Conservation (phyloP, 108 stramenopile genomes). For the Aurantiochytrium sp. region DNA sequence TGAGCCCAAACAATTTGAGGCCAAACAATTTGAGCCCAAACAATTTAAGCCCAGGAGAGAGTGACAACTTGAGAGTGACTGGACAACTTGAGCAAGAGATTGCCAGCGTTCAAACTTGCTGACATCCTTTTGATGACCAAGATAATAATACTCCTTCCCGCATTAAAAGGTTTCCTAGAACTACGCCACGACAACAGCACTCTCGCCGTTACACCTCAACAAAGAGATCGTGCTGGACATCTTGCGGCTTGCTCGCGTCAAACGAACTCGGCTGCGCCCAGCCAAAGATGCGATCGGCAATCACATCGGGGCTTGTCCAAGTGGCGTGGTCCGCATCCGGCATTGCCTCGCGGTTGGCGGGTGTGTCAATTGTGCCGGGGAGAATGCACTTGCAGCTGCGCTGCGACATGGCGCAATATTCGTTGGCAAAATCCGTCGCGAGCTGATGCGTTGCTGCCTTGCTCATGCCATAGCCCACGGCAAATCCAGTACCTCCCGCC, state of each 20-base stretch:
- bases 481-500: constrained; percentile 5
- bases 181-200: too few species aligned
- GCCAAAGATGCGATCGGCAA: background rate
- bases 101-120: too few species aligned
- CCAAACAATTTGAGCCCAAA: too few species aligned
- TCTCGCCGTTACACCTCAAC: background rate
- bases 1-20: too few species aligned
- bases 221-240: background rate
- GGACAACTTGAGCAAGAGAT: too few species aligned
- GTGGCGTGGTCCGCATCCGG: constrained; percentile 14
- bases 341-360: constrained; percentile 19
- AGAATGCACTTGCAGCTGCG: background rate
- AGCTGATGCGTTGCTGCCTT: constrained; percentile 23
- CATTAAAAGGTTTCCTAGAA: too few species aligned
- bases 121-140: too few species aligned
- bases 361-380: constrained; percentile 16
- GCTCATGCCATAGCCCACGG: constrained; percentile 25
- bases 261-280: background rate
- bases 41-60: too few species aligned
- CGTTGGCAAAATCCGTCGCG: background rate
- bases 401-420: background rate
- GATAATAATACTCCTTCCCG: too few species aligned
- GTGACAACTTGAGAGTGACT: too few species aligned
- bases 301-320: constrained; percentile 16
- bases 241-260: background rate